Percentiles rank a stretch among this genome's conserved stretches.
These are phyloP conservation scores for Malania oleifera DNA, from an alignment of 164 flowering plant species.

Conservation along the genomic window DNA sequence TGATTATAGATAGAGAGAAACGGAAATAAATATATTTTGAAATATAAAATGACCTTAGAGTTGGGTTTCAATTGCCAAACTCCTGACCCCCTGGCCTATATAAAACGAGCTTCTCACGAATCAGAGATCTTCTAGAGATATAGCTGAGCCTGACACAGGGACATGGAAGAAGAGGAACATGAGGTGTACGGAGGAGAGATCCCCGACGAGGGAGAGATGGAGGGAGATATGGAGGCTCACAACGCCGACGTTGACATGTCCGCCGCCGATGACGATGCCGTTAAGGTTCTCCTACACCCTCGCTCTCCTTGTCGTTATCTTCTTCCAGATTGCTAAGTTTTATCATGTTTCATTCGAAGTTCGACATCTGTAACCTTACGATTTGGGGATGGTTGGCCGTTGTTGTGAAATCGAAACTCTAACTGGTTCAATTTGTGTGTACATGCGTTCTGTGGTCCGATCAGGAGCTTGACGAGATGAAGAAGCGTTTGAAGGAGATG, in stretches of 20 bases:
- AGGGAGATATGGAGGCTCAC: constrained; percentile 43
- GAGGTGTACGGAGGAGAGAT: constrained; percentile 92
- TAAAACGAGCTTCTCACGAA: too few relatives aligned
- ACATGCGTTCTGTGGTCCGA: not conserved
- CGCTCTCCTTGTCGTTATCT: not conserved
- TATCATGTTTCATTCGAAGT: too few relatives aligned
- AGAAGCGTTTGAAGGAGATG: constrained; percentile 73
- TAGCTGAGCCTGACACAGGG: too few relatives aligned
- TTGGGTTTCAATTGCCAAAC: too few relatives aligned
- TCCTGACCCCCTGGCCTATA: too few relatives aligned
- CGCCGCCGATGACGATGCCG: constrained; percentile 66
- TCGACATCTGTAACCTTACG: too few relatives aligned
- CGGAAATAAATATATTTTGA: too few relatives aligned
- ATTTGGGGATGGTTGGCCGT: too few relatives aligned
- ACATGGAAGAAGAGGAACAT: constrained; percentile 73
- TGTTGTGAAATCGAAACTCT: not conserved
- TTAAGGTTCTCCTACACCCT: constrained; percentile 37
- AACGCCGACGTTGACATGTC: constrained; percentile 64
- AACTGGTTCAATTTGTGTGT: not conserved
- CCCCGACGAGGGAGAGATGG: constrained; percentile 66
- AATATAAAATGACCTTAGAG: too few relatives aligned
- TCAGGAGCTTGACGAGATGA: constrained; percentile 79
- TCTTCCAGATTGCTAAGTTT: not conserved
- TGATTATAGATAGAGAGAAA: too few relatives aligned
- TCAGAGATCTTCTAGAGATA: too few relatives aligned